A percentile compares a stretch with the other conserved stretches of the same genome.
Conservation (phyloP, 164 flowering plant genomes). For the Macadamia integrifolia region DNA sequence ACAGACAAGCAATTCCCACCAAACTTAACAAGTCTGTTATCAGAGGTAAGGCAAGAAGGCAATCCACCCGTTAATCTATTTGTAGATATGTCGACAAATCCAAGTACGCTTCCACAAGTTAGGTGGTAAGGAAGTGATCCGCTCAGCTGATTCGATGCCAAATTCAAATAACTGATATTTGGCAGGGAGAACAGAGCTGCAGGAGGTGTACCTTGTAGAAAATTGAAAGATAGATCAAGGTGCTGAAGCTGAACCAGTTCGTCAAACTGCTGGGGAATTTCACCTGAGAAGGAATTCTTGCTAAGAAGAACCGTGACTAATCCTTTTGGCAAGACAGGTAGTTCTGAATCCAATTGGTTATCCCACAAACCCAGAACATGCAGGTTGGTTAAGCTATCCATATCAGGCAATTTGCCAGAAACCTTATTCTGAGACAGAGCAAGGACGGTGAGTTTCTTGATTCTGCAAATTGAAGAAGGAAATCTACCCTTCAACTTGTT, state of each 20-base stretch:
- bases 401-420: conserved; percentile 67
- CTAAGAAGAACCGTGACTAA: conserved; percentile 64
- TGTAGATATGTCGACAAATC: conserved; percentile 71
- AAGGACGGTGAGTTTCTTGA: conserved; percentile 46
- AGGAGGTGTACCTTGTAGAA: conserved; percentile 57
- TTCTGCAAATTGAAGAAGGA: conserved; percentile 50
- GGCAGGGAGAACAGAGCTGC: conserved; percentile 62
- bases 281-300: conserved; percentile 58
- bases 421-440: conserved; percentile 61
- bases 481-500: conserved; percentile 61
- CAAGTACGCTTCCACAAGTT: conserved; percentile 60
- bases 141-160: conserved; percentile 63
- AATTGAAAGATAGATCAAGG: conserved; percentile 75
- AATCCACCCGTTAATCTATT: conserved; percentile 61
- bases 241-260: conserved; percentile 63
- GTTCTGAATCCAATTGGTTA: conserved; percentile 56
- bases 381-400: conserved; percentile 46
- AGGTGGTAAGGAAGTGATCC: conserved; percentile 54
- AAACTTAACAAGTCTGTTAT: conserved; percentile 46
- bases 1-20: conserved; percentile 73
- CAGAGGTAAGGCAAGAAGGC: conserved; percentile 63
- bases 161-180: conserved; percentile 70
- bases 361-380: conserved; percentile 77
- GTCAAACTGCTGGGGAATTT: conserved; percentile 52
- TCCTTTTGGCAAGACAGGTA: conserved; percentile 61